Evolutionary conservation across 768 basidiomycete genomes (phyloP).

Genomic region (Leccinum subgranulosum): DNA sequence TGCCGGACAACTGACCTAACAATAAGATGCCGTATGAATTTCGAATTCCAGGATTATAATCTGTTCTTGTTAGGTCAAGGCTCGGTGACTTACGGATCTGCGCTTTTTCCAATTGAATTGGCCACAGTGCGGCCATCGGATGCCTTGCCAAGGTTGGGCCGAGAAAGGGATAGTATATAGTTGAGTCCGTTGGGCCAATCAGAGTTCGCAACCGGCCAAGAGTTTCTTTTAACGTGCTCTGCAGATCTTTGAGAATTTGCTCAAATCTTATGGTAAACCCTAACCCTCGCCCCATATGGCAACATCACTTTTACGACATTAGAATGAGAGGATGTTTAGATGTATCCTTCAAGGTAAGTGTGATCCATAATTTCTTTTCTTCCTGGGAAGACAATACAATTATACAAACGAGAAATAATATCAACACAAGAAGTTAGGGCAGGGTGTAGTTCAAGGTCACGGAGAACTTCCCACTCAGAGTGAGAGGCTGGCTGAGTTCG

Average conservation of each 20-base stretch:
- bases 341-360: not conserved
- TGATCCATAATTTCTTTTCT: not conserved
- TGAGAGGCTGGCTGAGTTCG: conserved; percentile 2
- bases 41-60: not conserved
- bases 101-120: not conserved
- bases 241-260: not conserved
- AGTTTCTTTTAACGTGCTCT: not conserved
- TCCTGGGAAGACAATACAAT: not conserved
- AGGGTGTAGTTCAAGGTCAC: not conserved
- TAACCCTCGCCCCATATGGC: not conserved
- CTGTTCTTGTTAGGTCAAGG: not conserved
- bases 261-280: not conserved
- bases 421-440: not conserved
- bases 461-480: not conserved
- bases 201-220: not conserved
- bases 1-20: not conserved
- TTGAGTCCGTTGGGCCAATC: not conserved
- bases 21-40: not conserved
- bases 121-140: not conserved
- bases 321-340: not conserved
- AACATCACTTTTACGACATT: not conserved
- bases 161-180: not conserved
- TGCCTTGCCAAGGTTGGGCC: not conserved
- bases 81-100: not conserved
- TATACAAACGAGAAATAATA: not conserved